A percentile compares a stretch with the other conserved stretches of the same genome.
Conservation (phyloP, 1,284 basidiomycete genomes). For the Cutaneotrichosporon cutaneum region DNA sequence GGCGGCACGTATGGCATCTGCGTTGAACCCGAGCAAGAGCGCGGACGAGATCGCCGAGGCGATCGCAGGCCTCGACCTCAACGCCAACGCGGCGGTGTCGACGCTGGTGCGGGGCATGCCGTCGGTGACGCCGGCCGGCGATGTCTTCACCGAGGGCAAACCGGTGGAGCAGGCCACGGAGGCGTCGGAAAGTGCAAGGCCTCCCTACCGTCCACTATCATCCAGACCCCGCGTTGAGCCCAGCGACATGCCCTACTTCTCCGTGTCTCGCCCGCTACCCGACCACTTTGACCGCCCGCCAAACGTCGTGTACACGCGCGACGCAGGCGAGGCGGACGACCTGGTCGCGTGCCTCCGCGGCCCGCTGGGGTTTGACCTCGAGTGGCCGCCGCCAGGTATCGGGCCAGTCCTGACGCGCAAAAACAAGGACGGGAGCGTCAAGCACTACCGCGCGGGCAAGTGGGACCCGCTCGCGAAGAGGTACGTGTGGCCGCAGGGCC, state of each 20-base stretch:
- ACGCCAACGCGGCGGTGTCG: background rate
- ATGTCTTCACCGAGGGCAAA: background rate
- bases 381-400: slow-evolving; percentile 41
- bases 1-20: background rate
- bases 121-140: background rate
- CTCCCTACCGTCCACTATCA: background rate
- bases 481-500: slow-evolving; percentile 30
- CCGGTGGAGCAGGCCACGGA: background rate
- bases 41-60: background rate
- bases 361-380: slow-evolving; percentile 45
- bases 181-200: background rate
- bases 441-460: slow-evolving; percentile 5
- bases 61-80: background rate
- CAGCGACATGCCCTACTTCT: slow-evolving; percentile 22
- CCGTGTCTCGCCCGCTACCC: slow-evolving; percentile 16
- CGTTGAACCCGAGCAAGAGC: background rate
- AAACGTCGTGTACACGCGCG: slow-evolving; percentile 39
- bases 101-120: background rate
- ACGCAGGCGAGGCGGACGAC: slow-evolving; percentile 37
- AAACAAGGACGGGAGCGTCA: slow-evolving; percentile 3
- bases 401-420: slow-evolving; percentile 5
- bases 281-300: slow-evolving; percentile 19
- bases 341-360: slow-evolving; percentile 39
- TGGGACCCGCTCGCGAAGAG: slow-evolving; percentile 21
- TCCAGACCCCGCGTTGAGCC: background rate